Percentiles rank a stretch among this genome's conserved stretches.
These are phyloP conservation scores for Lathyrus sativus DNA, from an alignment of 306 rosid genomes.

Conservation along the genomic window DNA sequence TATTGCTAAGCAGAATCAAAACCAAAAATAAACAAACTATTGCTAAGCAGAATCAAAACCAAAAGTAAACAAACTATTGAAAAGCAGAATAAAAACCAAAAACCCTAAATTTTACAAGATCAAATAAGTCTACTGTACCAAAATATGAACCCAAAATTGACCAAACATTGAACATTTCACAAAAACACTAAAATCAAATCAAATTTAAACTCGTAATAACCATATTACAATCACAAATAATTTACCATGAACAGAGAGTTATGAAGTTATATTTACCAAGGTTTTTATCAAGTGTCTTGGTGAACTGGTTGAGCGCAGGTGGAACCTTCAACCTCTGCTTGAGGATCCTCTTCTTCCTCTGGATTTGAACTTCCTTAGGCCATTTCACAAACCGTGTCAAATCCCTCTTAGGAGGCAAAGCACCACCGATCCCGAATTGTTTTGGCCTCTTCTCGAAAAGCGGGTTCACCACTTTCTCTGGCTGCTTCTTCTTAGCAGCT, in stretches of 20 bases:
- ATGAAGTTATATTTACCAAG: constrained; percentile 46
- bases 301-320: constrained; percentile 79
- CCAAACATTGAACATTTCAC: background rate
- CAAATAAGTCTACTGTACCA: no score
- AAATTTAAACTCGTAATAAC: background rate
- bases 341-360: constrained; percentile 79
- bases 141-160: no score
- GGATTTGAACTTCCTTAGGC: constrained; percentile 74
- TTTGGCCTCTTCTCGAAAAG: constrained; percentile 82
- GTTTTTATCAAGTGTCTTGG: constrained; percentile 76
- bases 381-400: constrained; percentile 76
- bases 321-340: constrained; percentile 86
- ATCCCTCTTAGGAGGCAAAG: constrained; percentile 82
- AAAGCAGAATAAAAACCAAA: no score
- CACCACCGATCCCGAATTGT: constrained; percentile 84
- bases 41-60: no score
- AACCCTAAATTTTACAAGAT: no score
- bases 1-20: no score
- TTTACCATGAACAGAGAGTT: no score
- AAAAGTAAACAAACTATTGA: background rate
- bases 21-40: background rate
- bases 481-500: constrained; percentile 36
- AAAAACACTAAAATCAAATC: background rate
- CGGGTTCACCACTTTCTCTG: constrained; percentile 70
- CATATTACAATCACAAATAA: background rate